Evolutionary conservation across 2,329 filamentous ascomycete species (phyloP).

Genomic region (Celoporthe dispersa): DNA sequence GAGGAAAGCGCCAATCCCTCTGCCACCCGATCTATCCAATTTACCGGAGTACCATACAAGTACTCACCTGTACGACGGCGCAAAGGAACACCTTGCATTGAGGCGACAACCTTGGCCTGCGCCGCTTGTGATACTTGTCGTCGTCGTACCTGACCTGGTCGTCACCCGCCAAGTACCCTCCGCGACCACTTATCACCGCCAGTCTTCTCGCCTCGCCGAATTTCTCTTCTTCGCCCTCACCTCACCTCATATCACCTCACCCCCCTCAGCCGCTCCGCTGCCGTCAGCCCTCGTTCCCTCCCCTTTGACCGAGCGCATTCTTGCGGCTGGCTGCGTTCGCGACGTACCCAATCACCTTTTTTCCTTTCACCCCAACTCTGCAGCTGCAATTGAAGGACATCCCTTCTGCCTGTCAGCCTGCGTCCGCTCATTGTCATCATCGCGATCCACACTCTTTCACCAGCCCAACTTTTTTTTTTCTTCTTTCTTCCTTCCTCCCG

Average conservation of each 20-base stretch:
- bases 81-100: constrained; percentile 14
- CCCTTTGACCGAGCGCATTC: constrained; percentile 14
- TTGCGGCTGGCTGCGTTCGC: constrained; percentile 16
- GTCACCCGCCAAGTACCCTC: neutral
- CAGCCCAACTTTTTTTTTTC: neutral
- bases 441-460: constrained; percentile 7
- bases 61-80: neutral
- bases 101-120: neutral
- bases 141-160: neutral
- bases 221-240: constrained; percentile 1
- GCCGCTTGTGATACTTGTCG: neutral
- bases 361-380: neutral
- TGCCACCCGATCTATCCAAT: neutral
- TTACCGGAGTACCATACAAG: neutral
- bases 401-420: constrained; percentile 22
- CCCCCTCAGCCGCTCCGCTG: constrained; percentile 5
- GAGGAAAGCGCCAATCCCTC: constrained; percentile 5
- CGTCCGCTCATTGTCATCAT: constrained; percentile 26
- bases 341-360: neutral
- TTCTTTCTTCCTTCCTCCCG: constrained; percentile 1
- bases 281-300: constrained; percentile 18
- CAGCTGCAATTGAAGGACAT: constrained; percentile 27
- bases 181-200: neutral
- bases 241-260: constrained; percentile 6
- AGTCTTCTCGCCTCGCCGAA: neutral